Evolutionary conservation across 164 flowering plant species (phyloP).

Genomic region (Aristolochia californica): DNA sequence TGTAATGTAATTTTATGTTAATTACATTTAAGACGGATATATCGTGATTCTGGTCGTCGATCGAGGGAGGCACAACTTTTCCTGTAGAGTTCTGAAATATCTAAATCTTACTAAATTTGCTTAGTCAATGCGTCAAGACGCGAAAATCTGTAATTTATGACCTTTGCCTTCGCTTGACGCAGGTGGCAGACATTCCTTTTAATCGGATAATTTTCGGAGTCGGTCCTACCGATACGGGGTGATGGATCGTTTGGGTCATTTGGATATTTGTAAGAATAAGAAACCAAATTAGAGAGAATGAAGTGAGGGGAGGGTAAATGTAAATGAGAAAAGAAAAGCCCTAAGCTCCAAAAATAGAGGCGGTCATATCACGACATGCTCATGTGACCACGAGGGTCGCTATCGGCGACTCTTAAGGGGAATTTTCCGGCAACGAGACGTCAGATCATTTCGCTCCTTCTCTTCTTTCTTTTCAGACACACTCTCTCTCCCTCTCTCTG

Average conservation of each 20-base stretch:
- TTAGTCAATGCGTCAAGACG: no score
- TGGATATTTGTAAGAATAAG: no score
- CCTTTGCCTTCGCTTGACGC: no score
- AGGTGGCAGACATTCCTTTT: not conserved
- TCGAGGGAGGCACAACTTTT: no score
- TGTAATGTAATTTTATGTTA: no score
- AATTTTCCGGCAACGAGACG: constrained; percentile 3
- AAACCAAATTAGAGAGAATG: not conserved
- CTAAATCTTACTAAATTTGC: no score
- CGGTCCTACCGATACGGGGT: no score
- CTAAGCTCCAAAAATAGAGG: constrained; percentile 1
- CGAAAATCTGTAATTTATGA: no score
- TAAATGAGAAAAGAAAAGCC: not conserved
- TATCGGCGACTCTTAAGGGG: constrained; percentile 2
- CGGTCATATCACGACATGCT: constrained; percentile 11
- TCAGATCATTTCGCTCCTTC: not conserved
- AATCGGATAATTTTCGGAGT: not conserved
- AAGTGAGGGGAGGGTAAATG: not conserved
- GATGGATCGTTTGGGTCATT: no score
- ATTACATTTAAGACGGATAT: no score
- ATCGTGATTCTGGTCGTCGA: no score
- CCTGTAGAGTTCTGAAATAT: no score
- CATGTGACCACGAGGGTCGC: constrained; percentile 6
- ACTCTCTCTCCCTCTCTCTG: not conserved
- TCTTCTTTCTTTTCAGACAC: not conserved